A percentile compares a stretch with the other conserved stretches of the same genome.
phyloP scores from a whole-genome alignment of 2,329 filamentous ascomycete genomes.

The Exutisphaerella laricina region DNA sequence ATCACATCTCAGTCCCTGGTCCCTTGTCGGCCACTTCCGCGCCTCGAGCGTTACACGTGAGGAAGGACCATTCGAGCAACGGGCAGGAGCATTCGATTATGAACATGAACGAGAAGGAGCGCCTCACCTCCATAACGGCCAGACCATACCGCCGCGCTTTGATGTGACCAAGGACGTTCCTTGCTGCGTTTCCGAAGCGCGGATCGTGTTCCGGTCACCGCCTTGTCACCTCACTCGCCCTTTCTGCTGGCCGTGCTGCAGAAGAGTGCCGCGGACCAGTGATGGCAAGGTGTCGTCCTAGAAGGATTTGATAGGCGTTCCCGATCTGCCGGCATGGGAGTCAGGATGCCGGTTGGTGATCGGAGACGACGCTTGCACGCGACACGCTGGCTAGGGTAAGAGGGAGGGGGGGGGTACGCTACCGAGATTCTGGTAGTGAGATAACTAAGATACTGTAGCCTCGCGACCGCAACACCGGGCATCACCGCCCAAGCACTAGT shows the following conservation, averaged over 20 bases:
- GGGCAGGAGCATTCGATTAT: background rate
- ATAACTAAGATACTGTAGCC: background rate
- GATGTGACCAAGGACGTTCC: conserved; percentile 6
- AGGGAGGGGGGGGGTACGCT: too few relatives aligned
- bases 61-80: background rate
- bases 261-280: conserved; percentile 11
- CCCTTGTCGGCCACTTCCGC: conserved; percentile 6
- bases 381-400: too few relatives aligned
- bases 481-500: background rate
- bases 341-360: conserved; percentile 12
- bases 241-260: conserved; percentile 4
- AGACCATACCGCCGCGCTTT: conserved; percentile 3
- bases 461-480: background rate
- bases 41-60: conserved; percentile 1
- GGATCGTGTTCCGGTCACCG: background rate
- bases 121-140: conserved; percentile 11
- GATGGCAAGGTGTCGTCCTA: conserved; percentile 12
- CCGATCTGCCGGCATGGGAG: conserved; percentile 16
- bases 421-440: background rate
- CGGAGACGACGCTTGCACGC: too few relatives aligned
- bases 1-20: conserved; percentile 17
- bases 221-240: background rate
- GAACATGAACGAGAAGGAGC: conserved; percentile 1
- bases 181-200: conserved; percentile 2
- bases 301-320: conserved; percentile 7